Evolutionary conservation across 257 asterid genomes (phyloP).

Genomic region (Misopates orontium): DNA sequence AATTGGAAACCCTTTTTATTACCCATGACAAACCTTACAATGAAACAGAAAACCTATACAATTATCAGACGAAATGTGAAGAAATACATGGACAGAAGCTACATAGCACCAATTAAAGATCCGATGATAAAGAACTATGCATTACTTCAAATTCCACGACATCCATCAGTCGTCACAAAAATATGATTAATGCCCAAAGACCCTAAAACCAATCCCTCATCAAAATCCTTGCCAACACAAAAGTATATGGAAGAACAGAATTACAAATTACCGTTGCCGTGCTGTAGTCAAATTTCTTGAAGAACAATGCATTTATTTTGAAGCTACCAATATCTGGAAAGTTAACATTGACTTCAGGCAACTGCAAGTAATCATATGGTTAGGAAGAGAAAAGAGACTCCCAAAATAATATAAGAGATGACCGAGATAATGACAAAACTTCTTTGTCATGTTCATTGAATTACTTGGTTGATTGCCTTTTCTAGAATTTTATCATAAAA

Average conservation of each 20-base stretch:
- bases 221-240: neutral
- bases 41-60: too few relatives aligned
- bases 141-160: neutral
- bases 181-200: neutral
- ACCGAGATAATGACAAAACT: neutral
- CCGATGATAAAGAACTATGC: neutral
- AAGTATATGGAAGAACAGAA: constrained; percentile 18
- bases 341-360: constrained; percentile 76
- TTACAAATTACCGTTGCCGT: constrained; percentile 65
- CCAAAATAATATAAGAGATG: neutral
- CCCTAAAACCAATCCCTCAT: constrained; percentile 16
- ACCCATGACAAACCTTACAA: too few relatives aligned
- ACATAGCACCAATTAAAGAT: too few relatives aligned
- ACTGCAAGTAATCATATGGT: constrained; percentile 54
- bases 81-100: too few relatives aligned
- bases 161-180: neutral
- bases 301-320: constrained; percentile 71
- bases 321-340: constrained; percentile 67
- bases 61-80: too few relatives aligned
- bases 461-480: constrained; percentile 1
- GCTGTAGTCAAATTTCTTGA: constrained; percentile 85
- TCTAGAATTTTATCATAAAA: neutral
- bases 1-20: too few relatives aligned
- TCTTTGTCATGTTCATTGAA: constrained; percentile 12
- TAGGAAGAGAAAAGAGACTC: neutral